Evolutionary conservation across 1,284 basidiomycete species (phyloP).

Genomic region (Dichomitus squalens): DNA sequence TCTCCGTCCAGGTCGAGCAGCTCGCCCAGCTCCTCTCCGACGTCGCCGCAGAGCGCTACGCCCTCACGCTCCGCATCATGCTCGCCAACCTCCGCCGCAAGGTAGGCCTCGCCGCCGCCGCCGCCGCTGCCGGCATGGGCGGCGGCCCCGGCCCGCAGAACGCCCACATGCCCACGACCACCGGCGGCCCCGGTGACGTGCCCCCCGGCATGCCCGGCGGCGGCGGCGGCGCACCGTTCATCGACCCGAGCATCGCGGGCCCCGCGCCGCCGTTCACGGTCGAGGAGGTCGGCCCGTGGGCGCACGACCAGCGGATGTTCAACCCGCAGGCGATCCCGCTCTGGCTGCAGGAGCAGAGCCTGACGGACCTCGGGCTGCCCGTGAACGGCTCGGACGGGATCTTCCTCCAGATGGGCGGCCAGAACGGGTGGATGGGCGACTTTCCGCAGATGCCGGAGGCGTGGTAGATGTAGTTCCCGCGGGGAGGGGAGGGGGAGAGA

Average conservation of each 20-base stretch:
- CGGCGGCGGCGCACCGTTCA: conserved; percentile 44
- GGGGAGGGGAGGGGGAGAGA: too few relatives aligned
- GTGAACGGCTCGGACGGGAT: conserved; percentile 87
- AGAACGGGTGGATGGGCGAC: conserved; percentile 75
- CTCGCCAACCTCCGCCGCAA: conserved; percentile 86
- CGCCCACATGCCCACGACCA: conserved; percentile 16
- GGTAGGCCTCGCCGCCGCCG: conserved; percentile 66
- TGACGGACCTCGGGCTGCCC: conserved; percentile 87
- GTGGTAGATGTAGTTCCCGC: conserved; percentile 55
- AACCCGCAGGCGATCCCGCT: conserved; percentile 77
- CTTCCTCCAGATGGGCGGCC: conserved; percentile 74
- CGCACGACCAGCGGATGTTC: conserved; percentile 72
- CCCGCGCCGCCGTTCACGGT: conserved; percentile 71
- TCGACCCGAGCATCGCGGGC: conserved; percentile 49
- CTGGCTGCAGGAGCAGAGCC: conserved; percentile 86
- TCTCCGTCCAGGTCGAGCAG: conserved; percentile 81
- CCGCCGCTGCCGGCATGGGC: conserved; percentile 40
- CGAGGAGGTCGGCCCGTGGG: conserved; percentile 82
- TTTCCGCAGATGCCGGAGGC: conserved; percentile 79
- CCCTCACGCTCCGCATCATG: conserved; percentile 88
- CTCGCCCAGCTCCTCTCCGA: conserved; percentile 81
- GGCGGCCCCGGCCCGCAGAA: conserved; percentile 35
- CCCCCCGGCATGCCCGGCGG: background rate
- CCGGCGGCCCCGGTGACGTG: conserved; percentile 32
- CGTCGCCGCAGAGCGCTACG: conserved; percentile 90